These are phyloP conservation scores for Rubroboletus satanas DNA, from an alignment of 768 basidiomycete genomes.

Conservation along the genomic window DNA sequence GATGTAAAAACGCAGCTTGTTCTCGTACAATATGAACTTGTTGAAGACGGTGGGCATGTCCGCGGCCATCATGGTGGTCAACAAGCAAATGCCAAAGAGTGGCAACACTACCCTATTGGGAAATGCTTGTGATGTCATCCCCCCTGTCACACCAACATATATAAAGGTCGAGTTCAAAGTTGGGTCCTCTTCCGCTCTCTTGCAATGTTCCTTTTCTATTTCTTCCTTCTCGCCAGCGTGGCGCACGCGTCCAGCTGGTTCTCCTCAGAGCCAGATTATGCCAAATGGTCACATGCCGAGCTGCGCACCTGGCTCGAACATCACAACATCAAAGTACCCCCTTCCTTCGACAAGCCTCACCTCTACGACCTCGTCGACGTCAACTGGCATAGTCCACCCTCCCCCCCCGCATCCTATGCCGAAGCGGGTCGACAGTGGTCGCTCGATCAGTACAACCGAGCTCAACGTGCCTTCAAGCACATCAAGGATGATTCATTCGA, in stretches of 20 bases:
- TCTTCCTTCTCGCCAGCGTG: conserved; percentile 33
- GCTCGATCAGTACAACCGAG: conserved; percentile 56
- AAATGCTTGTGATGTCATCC: conserved; percentile 25
- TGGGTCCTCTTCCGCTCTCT: not conserved
- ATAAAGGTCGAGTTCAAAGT: not conserved
- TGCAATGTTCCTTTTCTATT: conserved; percentile 15
- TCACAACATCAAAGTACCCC: conserved; percentile 55
- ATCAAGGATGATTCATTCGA: conserved; percentile 65
- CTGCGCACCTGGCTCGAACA: conserved; percentile 67
- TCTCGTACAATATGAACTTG: conserved; percentile 93
- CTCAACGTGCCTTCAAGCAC: conserved; percentile 59
- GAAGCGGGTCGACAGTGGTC: conserved; percentile 45
- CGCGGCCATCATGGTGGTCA: conserved; percentile 4
- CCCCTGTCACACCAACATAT: conserved; percentile 16
- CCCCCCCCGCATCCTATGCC: conserved; percentile 33
- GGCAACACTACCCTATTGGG: conserved; percentile 6
- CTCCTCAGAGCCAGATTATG: conserved; percentile 37
- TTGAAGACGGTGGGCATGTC: conserved; percentile 39
- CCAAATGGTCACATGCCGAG: conserved; percentile 59
- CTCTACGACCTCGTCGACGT: conserved; percentile 49
- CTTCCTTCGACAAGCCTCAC: conserved; percentile 39
- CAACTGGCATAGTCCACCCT: conserved; percentile 47
- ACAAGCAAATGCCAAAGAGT: not conserved
- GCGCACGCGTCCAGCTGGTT: conserved; percentile 53
- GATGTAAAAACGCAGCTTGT: conserved; percentile 84